phyloP scores from a whole-genome alignment of 768 basidiomycete genomes.

The Pleurotus ostreatus region DNA sequence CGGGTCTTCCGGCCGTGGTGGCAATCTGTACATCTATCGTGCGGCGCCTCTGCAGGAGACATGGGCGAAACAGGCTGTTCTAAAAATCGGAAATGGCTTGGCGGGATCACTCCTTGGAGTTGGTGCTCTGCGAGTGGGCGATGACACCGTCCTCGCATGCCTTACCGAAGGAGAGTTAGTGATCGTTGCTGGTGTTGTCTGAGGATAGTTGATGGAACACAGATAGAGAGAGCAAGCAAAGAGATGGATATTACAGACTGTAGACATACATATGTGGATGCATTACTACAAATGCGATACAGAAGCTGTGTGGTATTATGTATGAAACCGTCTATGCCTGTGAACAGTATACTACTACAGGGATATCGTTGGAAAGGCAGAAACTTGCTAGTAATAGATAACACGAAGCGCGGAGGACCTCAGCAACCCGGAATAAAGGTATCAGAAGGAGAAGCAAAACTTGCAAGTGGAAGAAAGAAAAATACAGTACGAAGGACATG shows the following conservation, averaged over 20 bases:
- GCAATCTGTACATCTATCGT: slow-evolving; percentile 87
- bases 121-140: slow-evolving; percentile 39
- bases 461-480: background rate
- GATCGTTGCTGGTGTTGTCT: slow-evolving; percentile 31
- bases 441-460: slow-evolving; percentile 6
- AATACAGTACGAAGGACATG: background rate
- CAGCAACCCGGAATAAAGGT: slow-evolving; percentile 10
- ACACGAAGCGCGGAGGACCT: slow-evolving; percentile 1
- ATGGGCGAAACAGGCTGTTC: slow-evolving; percentile 77
- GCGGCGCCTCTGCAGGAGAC: slow-evolving; percentile 43
- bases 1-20: slow-evolving; percentile 60
- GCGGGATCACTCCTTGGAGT: slow-evolving; percentile 80
- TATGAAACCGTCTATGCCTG: slow-evolving; percentile 8
- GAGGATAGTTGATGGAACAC: background rate
- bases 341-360: slow-evolving; percentile 6
- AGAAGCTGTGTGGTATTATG: slow-evolving; percentile 5
- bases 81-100: slow-evolving; percentile 67
- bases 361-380: background rate
- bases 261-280: slow-evolving; percentile 5
- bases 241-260: slow-evolving; percentile 6
- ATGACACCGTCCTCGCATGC: slow-evolving; percentile 49
- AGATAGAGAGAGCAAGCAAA: background rate
- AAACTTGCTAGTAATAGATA: slow-evolving; percentile 9
- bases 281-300: slow-evolving; percentile 3
- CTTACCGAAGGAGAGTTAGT: slow-evolving; percentile 77